phyloP scores from a whole-genome alignment of 78 protist species.

The Salpingoeca rosetta region DNA sequence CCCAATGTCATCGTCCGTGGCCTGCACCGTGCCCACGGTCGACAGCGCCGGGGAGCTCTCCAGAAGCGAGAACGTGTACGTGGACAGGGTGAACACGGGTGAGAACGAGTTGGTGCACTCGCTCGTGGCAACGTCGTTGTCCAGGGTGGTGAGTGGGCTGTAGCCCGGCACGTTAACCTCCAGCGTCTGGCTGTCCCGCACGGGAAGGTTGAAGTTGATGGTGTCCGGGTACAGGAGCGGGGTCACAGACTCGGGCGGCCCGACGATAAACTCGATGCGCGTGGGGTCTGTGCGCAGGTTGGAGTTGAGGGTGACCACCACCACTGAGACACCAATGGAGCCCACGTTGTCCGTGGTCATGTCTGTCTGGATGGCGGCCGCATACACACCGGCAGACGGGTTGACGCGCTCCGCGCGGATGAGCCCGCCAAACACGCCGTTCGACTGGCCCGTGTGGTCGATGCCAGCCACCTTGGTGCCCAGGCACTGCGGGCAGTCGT shows the following conservation, averaged over 20 bases:
- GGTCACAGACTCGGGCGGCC: neutral
- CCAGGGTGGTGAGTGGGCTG: neutral
- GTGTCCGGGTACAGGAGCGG: neutral
- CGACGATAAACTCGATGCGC: neutral
- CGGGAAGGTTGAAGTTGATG: neutral
- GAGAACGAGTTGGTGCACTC: neutral
- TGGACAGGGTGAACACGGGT: neutral
- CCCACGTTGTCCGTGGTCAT: neutral
- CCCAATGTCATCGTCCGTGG: neutral
- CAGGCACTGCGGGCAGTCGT: neutral
- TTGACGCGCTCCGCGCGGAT: neutral
- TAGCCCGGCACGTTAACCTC: neutral
- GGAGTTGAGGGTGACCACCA: neutral
- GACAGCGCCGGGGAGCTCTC: neutral
- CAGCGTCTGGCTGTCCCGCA: neutral
- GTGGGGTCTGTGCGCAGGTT: neutral
- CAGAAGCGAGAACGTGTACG: neutral
- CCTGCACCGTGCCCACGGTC: neutral
- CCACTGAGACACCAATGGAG: neutral
- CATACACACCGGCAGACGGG: neutral
- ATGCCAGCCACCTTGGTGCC: no score
- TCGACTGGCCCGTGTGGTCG: no score
- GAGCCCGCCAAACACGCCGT: neutral
- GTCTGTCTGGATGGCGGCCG: neutral
- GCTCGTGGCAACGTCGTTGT: neutral